A percentile compares a stretch with the other conserved stretches of the same genome.
Conservation (phyloP, 345 rosid genomes). For the Populus pruinosa region DNA sequence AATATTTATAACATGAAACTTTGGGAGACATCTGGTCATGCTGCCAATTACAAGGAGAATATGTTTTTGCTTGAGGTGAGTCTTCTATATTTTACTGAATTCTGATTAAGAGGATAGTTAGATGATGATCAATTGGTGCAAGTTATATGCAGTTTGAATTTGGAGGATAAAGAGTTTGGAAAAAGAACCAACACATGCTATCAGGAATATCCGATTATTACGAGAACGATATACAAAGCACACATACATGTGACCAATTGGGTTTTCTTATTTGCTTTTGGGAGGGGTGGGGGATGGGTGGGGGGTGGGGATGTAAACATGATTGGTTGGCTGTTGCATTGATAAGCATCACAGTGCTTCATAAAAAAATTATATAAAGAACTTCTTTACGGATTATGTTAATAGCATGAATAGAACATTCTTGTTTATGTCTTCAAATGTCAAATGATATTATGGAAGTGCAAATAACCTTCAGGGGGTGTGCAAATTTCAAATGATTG, state of each 20-base stretch:
- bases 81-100: background rate
- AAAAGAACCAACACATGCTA: background rate
- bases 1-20: conserved; percentile 93
- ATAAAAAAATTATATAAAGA: no score
- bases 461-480: background rate
- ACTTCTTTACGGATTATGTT: background rate
- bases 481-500: background rate
- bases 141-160: background rate
- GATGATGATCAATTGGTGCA: background rate
- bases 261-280: no score
- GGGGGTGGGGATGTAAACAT: background rate
- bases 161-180: background rate
- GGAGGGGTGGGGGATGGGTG: background rate
- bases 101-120: background rate
- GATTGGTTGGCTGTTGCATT: background rate
- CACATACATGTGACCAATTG: background rate
- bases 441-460: no score
- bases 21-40: conserved; percentile 97
- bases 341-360: background rate
- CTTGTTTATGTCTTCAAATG: no score
- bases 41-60: conserved; percentile 91
- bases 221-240: background rate
- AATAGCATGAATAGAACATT: background rate
- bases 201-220: background rate
- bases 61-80: conserved; percentile 93